Base-by-base conservation (phyloP, 2,329 filamentous ascomycete genomes). In the Paecilomyces sp. region DNA sequence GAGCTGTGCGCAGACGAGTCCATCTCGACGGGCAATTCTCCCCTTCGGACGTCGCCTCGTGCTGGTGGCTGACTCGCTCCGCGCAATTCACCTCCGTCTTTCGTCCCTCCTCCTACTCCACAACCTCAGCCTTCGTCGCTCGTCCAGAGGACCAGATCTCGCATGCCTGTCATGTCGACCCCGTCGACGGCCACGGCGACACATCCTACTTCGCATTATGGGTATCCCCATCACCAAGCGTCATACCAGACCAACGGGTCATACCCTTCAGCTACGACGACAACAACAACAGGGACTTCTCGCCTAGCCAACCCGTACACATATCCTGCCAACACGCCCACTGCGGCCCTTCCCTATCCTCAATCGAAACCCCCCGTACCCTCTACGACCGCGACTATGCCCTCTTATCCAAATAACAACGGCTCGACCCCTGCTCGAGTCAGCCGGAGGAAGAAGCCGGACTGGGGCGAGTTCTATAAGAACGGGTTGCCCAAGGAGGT, bases 401-500 rank as follows among this genome's bases (percentile, higher is more conserved):
- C 69, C 60, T 67, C 77, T 65, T 68, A 77, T 65, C 70, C 72
- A 66, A 72, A 75, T 68, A 71, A 65, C 66, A 71, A 65, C 68
- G 70, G 61, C 72, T 70, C 79, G 63, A 73, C 77, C 69, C 69
- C 76, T 62, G 68, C 74, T 60, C 72, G 75, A 64, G 72, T 78
- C 64, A 71, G 72, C 64, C 74, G 67, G 82, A 63, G 74, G 70
- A 72, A 83, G 82, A 72, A 86, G 65, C 88, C 89, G 56, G 87
- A 94, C 75, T 94, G 90, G 90, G 81, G 84, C 60, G 85, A 83
- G 64, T 94, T 92, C 71, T 93, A 92, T 74, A 88, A 88, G 72
- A 92, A 93, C 73, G 90, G 90, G 3, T 78, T 92, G 28, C 90
- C 90, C 25, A 88, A 91, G 72, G 90, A 94, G 77, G 86, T 94